These are phyloP conservation scores for Penicillium sp. DNA, from an alignment of 2,329 filamentous ascomycete genomes.

Conservation along the genomic window DNA sequence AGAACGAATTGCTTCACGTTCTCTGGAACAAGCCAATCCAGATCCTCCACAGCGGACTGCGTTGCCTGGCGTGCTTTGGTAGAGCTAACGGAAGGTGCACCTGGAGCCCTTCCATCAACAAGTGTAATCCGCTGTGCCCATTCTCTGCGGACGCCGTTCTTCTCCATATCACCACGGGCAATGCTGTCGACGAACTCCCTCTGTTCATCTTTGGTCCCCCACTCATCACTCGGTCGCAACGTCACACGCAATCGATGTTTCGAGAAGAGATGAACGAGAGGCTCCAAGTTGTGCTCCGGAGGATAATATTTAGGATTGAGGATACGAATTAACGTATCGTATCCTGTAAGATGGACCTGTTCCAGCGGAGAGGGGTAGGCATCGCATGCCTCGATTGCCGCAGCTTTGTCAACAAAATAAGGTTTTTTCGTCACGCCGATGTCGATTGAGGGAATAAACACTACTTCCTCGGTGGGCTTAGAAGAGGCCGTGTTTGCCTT, in stretches of 20 bases:
- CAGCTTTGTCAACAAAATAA: conserved; percentile 50
- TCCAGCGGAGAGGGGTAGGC: conserved; percentile 37
- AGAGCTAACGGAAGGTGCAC: conserved; percentile 42
- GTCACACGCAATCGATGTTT: conserved; percentile 46
- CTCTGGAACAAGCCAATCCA: conserved; percentile 37
- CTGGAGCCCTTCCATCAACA: conserved; percentile 38
- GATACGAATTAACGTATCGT: conserved; percentile 50
- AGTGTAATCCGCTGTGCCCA: conserved; percentile 45
- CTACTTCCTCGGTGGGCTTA: neutral
- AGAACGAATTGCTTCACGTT: conserved; percentile 35
- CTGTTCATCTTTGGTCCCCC: conserved; percentile 42
- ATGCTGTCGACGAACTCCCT: conserved; percentile 37
- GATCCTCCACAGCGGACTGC: conserved; percentile 27
- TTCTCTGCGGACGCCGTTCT: conserved; percentile 39
- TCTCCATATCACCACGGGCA: conserved; percentile 37
- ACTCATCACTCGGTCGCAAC: conserved; percentile 41
- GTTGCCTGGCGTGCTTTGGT: conserved; percentile 42
- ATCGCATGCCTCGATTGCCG: conserved; percentile 39
- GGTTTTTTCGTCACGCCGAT: conserved; percentile 50
- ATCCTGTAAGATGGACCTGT: conserved; percentile 50
- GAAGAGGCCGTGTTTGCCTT: neutral
- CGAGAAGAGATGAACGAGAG: conserved; percentile 42
- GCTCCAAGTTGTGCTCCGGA: conserved; percentile 42
- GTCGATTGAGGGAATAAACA: conserved; percentile 38
- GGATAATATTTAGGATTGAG: conserved; percentile 51